Evolutionary conservation across 106 monocot species (phyloP).

Genomic region (Cymbidium sinense): DNA sequence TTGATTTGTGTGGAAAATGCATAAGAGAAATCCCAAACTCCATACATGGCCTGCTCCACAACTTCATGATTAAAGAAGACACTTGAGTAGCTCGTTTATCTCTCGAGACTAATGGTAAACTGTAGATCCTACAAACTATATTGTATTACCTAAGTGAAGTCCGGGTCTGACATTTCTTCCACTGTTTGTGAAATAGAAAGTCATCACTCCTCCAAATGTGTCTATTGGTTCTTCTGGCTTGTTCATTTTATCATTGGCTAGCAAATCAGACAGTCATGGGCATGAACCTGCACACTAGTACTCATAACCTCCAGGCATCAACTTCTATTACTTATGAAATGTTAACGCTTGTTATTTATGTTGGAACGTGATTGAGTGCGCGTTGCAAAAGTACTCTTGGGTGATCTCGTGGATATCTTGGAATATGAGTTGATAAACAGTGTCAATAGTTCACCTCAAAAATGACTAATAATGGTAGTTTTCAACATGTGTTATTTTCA

Average conservation of each 20-base stretch:
- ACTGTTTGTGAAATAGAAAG: neutral
- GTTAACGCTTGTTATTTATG: neutral
- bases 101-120: neutral
- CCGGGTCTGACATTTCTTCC: neutral
- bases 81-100: neutral
- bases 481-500: too few species aligned
- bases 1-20: constrained; percentile 2
- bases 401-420: neutral
- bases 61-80: neutral
- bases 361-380: neutral
- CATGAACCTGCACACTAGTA: neutral
- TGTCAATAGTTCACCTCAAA: neutral
- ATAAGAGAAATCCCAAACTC: neutral
- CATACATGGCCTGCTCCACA: neutral
- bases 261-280: neutral
- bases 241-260: neutral
- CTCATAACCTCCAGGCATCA: neutral
- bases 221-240: neutral
- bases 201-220: neutral
- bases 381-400: neutral
- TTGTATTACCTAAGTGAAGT: neutral
- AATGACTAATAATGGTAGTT: neutral
- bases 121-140: neutral
- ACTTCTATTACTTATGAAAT: neutral
- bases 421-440: neutral